Evolutionary conservation across 331 rosid genomes (phyloP), one percentile per base, ranked within the genome.

Genomic region (Telfairia occidentalis): DNA sequence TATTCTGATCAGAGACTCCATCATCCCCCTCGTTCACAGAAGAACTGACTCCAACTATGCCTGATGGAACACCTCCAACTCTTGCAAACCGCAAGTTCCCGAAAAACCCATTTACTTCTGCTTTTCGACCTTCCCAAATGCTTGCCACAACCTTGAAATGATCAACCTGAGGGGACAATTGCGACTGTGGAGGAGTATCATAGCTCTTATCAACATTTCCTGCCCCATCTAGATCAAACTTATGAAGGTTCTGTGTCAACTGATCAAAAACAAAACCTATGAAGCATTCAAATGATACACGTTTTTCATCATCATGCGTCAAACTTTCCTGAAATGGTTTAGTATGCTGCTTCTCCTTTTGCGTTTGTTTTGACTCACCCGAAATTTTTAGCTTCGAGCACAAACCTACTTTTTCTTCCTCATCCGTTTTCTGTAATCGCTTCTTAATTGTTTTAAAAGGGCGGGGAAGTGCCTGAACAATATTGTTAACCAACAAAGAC

Each of bases 51-150:
- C 85, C 89, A 64, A 85, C 85, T 54, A 83, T 89, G 48, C 88
- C 84, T 28, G 93, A 83, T 57, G 97, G 97, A 80, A 90, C 89
- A 46, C 92, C 91, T 46, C 97, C 99, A 24, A 95, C 92, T 84
- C 87, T 92, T 21, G 99, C 99, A 84, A 95, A 95, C 78, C 81
- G 87, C 83, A 92, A 83, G 82, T 92, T 90, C 77, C 99, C 97
- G 57, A 89, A 83, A 79, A 95, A 89, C 19, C 86, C 90, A 82
- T 90, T 87, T 26, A 89, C 92, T 79, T 87, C 82, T n/a, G 87
- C 88, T 64, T 81, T 88, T 50, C 85, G 89, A 75, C 87, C 91
- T 71, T 95, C 97, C 83, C 89, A 71, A 78, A 90, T 81, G 48
- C 80, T 80, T 60, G 88, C 53, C 21, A 92, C 74, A 18, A 78